Conservation (phyloP, 108 stramenopile genomes). For the Nitzschia putrida region DNA sequence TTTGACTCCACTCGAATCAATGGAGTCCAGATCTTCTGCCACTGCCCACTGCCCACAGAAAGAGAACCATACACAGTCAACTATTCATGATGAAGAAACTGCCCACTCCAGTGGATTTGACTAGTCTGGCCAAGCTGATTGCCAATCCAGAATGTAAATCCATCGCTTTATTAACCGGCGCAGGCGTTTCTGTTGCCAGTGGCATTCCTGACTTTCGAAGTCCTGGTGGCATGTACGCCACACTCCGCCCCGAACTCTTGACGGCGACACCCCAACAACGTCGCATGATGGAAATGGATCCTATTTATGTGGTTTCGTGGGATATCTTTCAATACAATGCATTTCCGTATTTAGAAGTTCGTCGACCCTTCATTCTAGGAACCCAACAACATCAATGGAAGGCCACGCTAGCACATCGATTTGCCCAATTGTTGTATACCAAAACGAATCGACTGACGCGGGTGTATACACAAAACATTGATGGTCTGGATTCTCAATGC, state of each 20-base stretch:
- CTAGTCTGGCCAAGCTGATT: slow-evolving; percentile 49
- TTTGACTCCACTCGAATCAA: too few species aligned
- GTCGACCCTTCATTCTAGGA: slow-evolving; percentile 79
- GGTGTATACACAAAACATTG: slow-evolving; percentile 86
- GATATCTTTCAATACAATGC: slow-evolving; percentile 59
- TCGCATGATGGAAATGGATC: slow-evolving; percentile 55
- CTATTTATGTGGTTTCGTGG: slow-evolving; percentile 62
- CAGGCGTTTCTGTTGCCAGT: slow-evolving; percentile 71
- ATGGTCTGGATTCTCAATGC: slow-evolving; percentile 73
- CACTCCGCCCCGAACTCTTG: slow-evolving; percentile 66
- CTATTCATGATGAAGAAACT: background rate
- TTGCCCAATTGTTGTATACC: slow-evolving; percentile 52
- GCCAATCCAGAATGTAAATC: slow-evolving; percentile 50
- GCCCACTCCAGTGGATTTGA: slow-evolving; percentile 24
- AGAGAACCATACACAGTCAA: slow-evolving; percentile 1
- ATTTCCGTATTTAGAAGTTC: slow-evolving; percentile 78
- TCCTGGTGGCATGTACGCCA: slow-evolving; percentile 83
- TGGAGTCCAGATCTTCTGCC: too few species aligned
- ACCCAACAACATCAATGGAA: slow-evolving; percentile 59
- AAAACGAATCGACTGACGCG: slow-evolving; percentile 66
- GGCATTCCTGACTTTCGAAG: slow-evolving; percentile 88
- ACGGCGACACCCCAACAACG: slow-evolving; percentile 63
- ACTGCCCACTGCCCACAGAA: too few species aligned
- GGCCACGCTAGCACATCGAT: slow-evolving; percentile 68
- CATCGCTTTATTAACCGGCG: slow-evolving; percentile 65